phyloP scores from a whole-genome alignment of 2,329 filamentous ascomycete species.

The Alternaria sp. region DNA sequence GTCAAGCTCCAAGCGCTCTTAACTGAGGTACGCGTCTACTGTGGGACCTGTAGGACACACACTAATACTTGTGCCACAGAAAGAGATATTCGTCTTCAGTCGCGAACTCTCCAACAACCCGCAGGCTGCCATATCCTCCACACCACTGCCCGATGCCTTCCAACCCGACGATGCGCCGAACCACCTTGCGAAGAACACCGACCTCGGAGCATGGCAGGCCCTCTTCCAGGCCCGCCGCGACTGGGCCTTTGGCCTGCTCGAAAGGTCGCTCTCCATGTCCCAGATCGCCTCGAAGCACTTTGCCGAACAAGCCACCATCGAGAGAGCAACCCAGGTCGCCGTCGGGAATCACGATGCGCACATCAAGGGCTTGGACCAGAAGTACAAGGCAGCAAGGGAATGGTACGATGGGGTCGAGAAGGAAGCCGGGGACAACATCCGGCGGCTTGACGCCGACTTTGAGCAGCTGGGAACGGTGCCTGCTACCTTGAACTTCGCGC shows the following conservation, averaged over 20 bases:
- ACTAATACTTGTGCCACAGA: conserved; percentile 57
- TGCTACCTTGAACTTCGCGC: conserved; percentile 69
- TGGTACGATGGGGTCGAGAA: conserved; percentile 72
- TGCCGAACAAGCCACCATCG: conserved; percentile 75
- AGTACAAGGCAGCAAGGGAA: conserved; percentile 71
- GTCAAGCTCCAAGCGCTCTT: conserved; percentile 81
- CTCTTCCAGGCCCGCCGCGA: conserved; percentile 79
- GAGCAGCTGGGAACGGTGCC: conserved; percentile 68
- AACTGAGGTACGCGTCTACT: conserved; percentile 68
- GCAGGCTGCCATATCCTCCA: conserved; percentile 59
- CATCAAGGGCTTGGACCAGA: conserved; percentile 73
- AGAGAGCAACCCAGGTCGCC: conserved; percentile 81
- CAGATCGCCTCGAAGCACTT: conserved; percentile 69
- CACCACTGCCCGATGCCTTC: conserved; percentile 63
- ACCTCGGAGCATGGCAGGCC: conserved; percentile 85
- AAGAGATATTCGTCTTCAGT: conserved; percentile 92
- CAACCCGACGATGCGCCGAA: conserved; percentile 73
- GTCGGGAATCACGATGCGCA: conserved; percentile 83
- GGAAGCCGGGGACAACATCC: conserved; percentile 69
- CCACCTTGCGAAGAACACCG: conserved; percentile 77
- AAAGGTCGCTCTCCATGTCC: conserved; percentile 72
- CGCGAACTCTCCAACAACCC: conserved; percentile 59
- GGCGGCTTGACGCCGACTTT: conserved; percentile 72
- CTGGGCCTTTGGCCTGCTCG: conserved; percentile 77
- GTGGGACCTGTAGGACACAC: background rate